Conservation (phyloP, 2,329 filamentous ascomycete species). For the Myrmaecium sp. region DNA sequence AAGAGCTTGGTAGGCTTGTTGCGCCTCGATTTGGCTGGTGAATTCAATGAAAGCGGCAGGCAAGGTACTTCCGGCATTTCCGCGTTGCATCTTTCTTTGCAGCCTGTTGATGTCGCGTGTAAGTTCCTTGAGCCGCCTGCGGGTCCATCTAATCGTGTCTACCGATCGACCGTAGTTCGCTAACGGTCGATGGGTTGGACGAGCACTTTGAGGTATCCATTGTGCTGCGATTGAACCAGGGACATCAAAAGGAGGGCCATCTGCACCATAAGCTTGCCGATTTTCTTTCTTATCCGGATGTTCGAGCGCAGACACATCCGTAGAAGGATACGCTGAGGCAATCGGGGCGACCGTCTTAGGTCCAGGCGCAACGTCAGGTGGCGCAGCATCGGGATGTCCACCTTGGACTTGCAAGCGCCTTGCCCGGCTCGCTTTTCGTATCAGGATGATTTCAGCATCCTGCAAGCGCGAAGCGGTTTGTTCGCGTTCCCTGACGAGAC, state of each 20-base stretch:
- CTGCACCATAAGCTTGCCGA: constrained; percentile 1
- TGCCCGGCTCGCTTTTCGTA: constrained; percentile 1
- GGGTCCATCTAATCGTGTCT: constrained; percentile 5
- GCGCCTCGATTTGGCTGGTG: constrained; percentile 61
- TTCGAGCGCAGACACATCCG: no score
- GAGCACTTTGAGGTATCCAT: constrained; percentile 3
- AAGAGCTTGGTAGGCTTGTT: constrained; percentile 71
- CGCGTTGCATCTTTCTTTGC: constrained; percentile 2
- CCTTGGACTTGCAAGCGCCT: constrained; percentile 1
- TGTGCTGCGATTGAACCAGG: constrained; percentile 3
- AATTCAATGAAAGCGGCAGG: constrained; percentile 82
- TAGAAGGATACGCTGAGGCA: no score
- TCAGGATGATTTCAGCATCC: constrained; percentile 3
- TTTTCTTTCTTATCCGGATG: no score
- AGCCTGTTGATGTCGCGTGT: constrained; percentile 4
- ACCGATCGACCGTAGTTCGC: constrained; percentile 5
- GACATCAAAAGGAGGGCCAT: constrained; percentile 1
- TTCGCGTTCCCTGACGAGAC: constrained; percentile 3
- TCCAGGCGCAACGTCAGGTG: no score
- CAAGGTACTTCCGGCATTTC: constrained; percentile 1
- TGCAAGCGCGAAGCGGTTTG: constrained; percentile 3
- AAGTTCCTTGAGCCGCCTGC: constrained; percentile 3
- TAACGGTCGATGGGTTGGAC: constrained; percentile 4
- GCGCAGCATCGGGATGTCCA: constrained; percentile 1
- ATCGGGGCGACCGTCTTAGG: no score